Evolutionary conservation across 352 stramenopile species (phyloP), one percentile per base, ranked within the genome.

Genomic region (Phytophthora tentaculata): DNA sequence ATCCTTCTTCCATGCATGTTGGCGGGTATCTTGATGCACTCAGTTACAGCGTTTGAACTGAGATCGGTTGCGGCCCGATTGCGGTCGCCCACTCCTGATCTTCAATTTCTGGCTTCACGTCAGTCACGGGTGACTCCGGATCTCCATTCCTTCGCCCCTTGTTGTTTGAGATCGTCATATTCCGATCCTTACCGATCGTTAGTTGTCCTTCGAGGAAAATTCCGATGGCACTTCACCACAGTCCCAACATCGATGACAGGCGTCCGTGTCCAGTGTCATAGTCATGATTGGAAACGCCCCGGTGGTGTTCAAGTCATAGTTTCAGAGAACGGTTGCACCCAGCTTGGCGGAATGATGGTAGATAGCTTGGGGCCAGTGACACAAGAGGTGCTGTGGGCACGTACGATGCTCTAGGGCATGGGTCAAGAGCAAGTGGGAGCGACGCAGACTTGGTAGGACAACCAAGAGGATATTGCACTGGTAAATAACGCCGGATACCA

Each of bases 341-440:
- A 56, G 28, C 49, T 56, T n/a, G 0, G 26, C 26, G n/a, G 49
- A 56, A 4, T 26, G n/a, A 5, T 26, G 44, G 17, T 56, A 56
- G 17, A 56, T 56, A 28, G 28, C 8, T 1, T 7, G 44, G 9
- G 23, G n/a, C 49, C 8, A 44, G 2, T 56, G 49, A 41, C 17
- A 2, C 49, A 56, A 28, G 49, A 56, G 24, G 49, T 56, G 28
- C 17, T 56, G 17, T 56, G 26, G 49, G 28, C 49, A 2, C 49
- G 28, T 10, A 17, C n/a, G 0, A 43, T 56, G 49, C 9, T 56
- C 4, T 44, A 17, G 0, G 49, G 22, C 28, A 26, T 44, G 26
- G 26, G 49, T 22, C 48, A 55, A 7, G 48, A 41, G 24, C 14
- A 55, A 50, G 44, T 50, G 44, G 44, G 44, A 50, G 44, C 44